phyloP scores from a whole-genome alignment of 208 protist species.

The Acanthamoeba rhysodes region DNA sequence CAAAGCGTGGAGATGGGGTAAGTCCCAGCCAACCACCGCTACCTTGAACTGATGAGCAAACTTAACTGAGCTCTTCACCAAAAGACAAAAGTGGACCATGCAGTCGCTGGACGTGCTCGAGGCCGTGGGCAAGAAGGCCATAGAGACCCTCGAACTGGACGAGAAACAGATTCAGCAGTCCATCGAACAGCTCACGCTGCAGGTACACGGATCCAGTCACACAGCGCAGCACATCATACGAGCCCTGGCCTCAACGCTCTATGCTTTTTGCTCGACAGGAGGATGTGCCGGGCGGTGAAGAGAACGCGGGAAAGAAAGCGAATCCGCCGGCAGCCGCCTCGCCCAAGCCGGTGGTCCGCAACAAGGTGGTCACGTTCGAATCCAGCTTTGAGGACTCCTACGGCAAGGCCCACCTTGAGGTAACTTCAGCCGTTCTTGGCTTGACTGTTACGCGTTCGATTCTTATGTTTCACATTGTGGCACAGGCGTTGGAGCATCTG shows the following conservation, averaged over 20 bases:
- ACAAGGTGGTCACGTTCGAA: slow-evolving; percentile 6
- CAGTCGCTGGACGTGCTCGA: slow-evolving; percentile 50
- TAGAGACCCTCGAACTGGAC: slow-evolving; percentile 18
- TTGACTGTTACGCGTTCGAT: too few species aligned
- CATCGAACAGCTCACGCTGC: not conserved
- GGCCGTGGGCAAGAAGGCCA: slow-evolving; percentile 36
- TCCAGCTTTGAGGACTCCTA: slow-evolving; percentile 31
- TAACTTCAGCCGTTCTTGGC: not conserved
- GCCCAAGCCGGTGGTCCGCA: slow-evolving; percentile 7
- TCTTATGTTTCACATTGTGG: too few species aligned
- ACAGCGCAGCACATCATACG: too few species aligned
- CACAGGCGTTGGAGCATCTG: slow-evolving; percentile 1
- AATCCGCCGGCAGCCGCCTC: not conserved
- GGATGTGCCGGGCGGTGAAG: not conserved
- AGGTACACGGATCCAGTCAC: not conserved
- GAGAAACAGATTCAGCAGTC: slow-evolving; percentile 43
- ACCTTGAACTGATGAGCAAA: not conserved
- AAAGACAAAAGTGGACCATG: slow-evolving; percentile 33
- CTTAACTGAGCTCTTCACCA: not conserved
- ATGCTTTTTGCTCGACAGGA: not conserved
- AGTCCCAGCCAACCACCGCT: not conserved
- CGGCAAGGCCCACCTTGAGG: slow-evolving; percentile 37
- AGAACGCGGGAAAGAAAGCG: not conserved
- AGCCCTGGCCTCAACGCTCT: too few species aligned
- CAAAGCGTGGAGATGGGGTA: slow-evolving; percentile 48